Base-by-base conservation (phyloP, 768 basidiomycete species). In the Phanerodontia chrysosporium region DNA sequence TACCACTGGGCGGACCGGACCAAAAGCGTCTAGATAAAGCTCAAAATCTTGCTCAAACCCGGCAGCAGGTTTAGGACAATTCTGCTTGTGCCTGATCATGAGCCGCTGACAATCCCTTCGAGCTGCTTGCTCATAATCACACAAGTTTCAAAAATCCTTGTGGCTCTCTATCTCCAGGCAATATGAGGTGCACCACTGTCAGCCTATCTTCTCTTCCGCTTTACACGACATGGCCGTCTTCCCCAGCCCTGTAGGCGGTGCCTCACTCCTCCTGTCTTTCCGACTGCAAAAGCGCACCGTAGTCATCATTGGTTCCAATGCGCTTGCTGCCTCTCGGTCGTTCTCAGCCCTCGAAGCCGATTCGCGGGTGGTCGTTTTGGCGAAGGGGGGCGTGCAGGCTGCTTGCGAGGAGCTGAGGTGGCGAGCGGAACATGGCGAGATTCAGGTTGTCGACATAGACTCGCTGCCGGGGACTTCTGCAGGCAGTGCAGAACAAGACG, bases 261-360 rank as follows among this genome's bases (percentile, higher is more conserved):
- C 88, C 0, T 91, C 92, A 5, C 82, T 96, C 14, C 64, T 95
- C 0, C 80, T 95, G 22, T 86, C 93, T 0, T 92, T 94, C 73
- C 80, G 79, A 51, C 76, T 88, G 27, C 73, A 76, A 44, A 69
- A 73, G 57, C 79, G 79, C 36, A 76, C 74, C 0, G 78, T 85
- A 32, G 75, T 98, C 39, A 81, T 98, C 45, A 64, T 98, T 44
- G 95, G 96, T 2, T 82, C 86, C 1, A 83, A 86, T n/a, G 66
- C 81, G 1, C 81, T 98, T 2, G 94, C 94, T 0, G 93, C 94
- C 0, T 80, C 83, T n/a, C 84, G 96, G 49, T 87, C 90, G 1
- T 91, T 90, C 65, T 77, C 88, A 18, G 85, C 90, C 1, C 80
- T 96, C 35, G 92, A 95, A 68, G 89, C 93, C 3, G 86, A 87